Conservation (phyloP, 2,329 filamentous ascomycete genomes). For the Ceratocystis colombiana region DNA sequence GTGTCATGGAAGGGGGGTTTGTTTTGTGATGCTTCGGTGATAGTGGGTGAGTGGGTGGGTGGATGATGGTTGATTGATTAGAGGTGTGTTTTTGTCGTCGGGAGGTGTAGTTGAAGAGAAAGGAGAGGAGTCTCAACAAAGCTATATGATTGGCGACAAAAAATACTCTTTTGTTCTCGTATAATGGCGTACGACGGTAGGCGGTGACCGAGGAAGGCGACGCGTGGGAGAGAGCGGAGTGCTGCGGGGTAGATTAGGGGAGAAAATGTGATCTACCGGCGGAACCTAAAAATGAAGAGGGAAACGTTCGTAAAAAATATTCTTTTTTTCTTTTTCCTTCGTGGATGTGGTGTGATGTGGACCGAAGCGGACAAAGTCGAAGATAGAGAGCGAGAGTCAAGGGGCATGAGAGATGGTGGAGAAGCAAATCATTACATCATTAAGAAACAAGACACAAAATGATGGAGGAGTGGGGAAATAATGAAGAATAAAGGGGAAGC, state of each 20-base stretch:
- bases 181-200: not conserved
- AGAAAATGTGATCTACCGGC: constrained; percentile 55
- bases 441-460: constrained; percentile 9
- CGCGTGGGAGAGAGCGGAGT: constrained; percentile 5
- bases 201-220: constrained; percentile 1
- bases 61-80: not conserved
- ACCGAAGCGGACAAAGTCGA: constrained; percentile 3
- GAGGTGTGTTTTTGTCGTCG: not conserved
- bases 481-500: not conserved
- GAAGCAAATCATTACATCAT: constrained; percentile 10
- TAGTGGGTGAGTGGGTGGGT: not conserved
- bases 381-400: constrained; percentile 4
- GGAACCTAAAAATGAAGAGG: constrained; percentile 73
- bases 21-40: not conserved
- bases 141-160: not conserved
- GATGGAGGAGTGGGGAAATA: not conserved
- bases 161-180: not conserved
- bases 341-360: not conserved
- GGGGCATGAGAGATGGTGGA: not conserved
- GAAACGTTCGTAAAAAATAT: constrained; percentile 54
- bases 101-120: not conserved
- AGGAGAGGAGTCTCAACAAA: not conserved
- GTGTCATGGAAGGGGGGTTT: not conserved
- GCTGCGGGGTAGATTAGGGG: not conserved
- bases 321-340: constrained; percentile 42